These are phyloP conservation scores for Colletotrichum musicola DNA, from an alignment of 2,329 filamentous ascomycete genomes.

Conservation along the genomic window DNA sequence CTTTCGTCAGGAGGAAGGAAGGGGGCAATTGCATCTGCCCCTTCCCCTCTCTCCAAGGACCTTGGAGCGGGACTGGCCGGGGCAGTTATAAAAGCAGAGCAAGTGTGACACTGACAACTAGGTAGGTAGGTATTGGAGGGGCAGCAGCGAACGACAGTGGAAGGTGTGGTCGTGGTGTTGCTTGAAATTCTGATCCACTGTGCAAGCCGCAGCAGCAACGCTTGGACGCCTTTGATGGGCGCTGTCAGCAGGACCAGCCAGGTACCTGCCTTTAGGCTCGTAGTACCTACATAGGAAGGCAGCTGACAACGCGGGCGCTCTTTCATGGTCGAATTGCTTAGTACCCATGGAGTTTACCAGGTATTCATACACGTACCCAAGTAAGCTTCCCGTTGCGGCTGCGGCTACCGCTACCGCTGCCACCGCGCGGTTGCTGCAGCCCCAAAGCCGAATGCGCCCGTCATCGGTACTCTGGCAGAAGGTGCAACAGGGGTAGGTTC, in stretches of 20 bases:
- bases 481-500: constrained; percentile 24
- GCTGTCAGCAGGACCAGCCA: no score
- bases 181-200: constrained; percentile 21
- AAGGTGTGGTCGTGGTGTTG: no score
- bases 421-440: background rate
- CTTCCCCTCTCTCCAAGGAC: background rate
- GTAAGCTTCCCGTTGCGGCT: background rate
- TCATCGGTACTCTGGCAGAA: constrained; percentile 24
- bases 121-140: no score
- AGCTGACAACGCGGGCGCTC: constrained; percentile 5
- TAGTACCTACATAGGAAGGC: background rate
- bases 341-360: no score
- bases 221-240: constrained; percentile 7
- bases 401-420: constrained; percentile 2
- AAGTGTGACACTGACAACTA: no score
- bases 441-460: constrained; percentile 1
- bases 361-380: no score
- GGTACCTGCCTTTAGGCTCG: no score
- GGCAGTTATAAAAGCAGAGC: constrained; percentile 16
- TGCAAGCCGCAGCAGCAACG: constrained; percentile 30
- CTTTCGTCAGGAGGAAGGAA: constrained; percentile 16
- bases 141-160: constrained; percentile 6
- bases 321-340: background rate
- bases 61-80: constrained; percentile 30
- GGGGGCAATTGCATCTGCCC: constrained; percentile 10